Conservation (phyloP, 768 basidiomycete species). For the Lactarius sanguifluus region DNA sequence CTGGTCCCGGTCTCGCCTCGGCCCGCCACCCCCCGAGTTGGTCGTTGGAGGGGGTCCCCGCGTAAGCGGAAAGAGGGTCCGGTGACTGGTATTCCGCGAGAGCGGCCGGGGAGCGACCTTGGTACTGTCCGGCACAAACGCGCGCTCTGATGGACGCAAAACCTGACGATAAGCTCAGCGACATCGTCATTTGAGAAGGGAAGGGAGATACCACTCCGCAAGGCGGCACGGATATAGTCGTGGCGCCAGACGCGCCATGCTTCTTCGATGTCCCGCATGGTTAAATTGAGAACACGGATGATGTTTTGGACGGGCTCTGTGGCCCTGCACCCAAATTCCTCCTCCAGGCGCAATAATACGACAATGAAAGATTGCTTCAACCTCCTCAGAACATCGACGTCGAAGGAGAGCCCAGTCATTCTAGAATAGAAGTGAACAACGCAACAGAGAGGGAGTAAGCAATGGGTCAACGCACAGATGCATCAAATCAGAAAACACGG, state of each 20-base stretch:
- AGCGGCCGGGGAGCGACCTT: background rate
- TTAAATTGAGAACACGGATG: slow-evolving; percentile 4
- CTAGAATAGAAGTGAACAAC: background rate
- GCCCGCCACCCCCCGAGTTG: background rate
- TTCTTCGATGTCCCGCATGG: slow-evolving; percentile 8
- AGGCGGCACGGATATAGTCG: background rate
- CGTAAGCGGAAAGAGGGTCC: background rate
- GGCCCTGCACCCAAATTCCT: background rate
- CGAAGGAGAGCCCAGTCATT: background rate
- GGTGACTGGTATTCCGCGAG: background rate
- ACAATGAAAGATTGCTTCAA: background rate
- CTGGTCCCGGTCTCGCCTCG: no score
- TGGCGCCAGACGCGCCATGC: slow-evolving; percentile 11
- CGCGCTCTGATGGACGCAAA: slow-evolving; percentile 6
- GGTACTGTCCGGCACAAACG: background rate
- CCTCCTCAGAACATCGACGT: slow-evolving; percentile 9
- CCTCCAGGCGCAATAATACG: background rate
- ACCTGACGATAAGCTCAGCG: background rate
- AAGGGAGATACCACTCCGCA: slow-evolving; percentile 1
- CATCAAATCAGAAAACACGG: slow-evolving; percentile 7
- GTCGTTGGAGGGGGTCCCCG: background rate
- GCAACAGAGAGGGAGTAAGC: no score
- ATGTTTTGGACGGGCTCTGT: background rate
- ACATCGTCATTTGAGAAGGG: background rate
- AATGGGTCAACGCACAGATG: slow-evolving; percentile 7